Percentiles rank a stretch among this genome's conserved stretches.
These are phyloP conservation scores for Phytophthora pistaciae DNA, from an alignment of 352 stramenopile genomes.

Conservation along the genomic window DNA sequence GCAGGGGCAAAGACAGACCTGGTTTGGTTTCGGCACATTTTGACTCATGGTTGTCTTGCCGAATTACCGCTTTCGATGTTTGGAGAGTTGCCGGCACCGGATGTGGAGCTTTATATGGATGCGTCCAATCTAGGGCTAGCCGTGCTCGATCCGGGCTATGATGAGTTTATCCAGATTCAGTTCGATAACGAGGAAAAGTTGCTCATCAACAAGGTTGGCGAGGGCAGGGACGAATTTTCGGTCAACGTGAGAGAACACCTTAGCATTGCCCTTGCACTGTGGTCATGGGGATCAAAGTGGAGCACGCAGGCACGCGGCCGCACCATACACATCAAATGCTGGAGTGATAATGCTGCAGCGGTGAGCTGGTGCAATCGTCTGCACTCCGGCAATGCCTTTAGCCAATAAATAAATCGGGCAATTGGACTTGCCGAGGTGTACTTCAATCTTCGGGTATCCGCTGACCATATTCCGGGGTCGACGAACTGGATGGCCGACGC, in stretches of 20 bases:
- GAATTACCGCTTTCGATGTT: not conserved
- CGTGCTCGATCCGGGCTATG: not conserved
- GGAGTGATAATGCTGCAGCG: no score
- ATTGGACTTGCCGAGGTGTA: no score
- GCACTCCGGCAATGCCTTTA: no score
- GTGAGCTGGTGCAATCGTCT: no score
- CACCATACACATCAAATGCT: no score
- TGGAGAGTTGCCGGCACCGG: not conserved
- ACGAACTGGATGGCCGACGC: no score
- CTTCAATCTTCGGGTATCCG: no score
- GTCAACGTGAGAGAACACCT: slow-evolving; percentile 10
- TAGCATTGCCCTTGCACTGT: slow-evolving; percentile 1
- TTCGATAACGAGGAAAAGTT: not conserved
- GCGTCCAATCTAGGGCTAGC: slow-evolving; percentile 1
- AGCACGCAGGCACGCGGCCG: no score
- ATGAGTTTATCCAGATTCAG: slow-evolving; percentile 1
- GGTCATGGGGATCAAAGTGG: no score
- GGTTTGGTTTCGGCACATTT: not conserved
- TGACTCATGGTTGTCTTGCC: not conserved
- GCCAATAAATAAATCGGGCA: no score
- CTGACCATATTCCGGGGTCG: no score
- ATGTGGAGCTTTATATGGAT: slow-evolving; percentile 11
- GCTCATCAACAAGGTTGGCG: not conserved
- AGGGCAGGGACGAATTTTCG: not conserved
- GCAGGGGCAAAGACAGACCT: not conserved